These are phyloP conservation scores for Aegilops sharonensis DNA, from an alignment of 176 grass and related monocot genomes.

Conservation along the genomic window DNA sequence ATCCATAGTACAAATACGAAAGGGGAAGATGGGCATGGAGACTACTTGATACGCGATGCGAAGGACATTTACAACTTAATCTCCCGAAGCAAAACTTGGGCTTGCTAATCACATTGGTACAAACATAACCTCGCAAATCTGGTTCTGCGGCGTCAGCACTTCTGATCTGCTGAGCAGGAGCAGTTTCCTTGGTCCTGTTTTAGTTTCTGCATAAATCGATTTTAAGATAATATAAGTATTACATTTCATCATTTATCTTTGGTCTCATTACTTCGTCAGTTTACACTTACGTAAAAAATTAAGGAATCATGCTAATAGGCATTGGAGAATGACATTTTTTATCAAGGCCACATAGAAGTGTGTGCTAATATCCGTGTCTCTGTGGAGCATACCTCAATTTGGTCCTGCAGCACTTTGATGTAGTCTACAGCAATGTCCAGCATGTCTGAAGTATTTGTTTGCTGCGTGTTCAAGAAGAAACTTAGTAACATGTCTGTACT, in stretches of 20 bases:
- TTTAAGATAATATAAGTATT: neutral
- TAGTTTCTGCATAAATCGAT: constrained; percentile 61
- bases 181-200: constrained; percentile 71
- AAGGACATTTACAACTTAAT: constrained; percentile 19
- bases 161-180: constrained; percentile 45
- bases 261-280: neutral
- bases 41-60: neutral
- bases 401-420: constrained; percentile 84
- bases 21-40: neutral
- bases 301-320: neutral
- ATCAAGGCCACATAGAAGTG: neutral
- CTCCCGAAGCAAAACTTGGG: constrained; percentile 25
- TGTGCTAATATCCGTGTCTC: neutral
- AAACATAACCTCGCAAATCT: neutral
- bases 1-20: constrained; percentile 13
- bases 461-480: constrained; percentile 48
- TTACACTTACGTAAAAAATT: neutral
- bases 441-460: constrained; percentile 98
- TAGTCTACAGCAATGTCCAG: constrained; percentile 86
- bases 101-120: neutral
- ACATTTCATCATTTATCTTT: too few relatives aligned
- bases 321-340: neutral
- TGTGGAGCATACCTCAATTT: constrained; percentile 62
- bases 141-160: constrained; percentile 29
- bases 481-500: neutral